Conservation (phyloP, 257 asterid genomes). For the Mitragyna speciosa region DNA sequence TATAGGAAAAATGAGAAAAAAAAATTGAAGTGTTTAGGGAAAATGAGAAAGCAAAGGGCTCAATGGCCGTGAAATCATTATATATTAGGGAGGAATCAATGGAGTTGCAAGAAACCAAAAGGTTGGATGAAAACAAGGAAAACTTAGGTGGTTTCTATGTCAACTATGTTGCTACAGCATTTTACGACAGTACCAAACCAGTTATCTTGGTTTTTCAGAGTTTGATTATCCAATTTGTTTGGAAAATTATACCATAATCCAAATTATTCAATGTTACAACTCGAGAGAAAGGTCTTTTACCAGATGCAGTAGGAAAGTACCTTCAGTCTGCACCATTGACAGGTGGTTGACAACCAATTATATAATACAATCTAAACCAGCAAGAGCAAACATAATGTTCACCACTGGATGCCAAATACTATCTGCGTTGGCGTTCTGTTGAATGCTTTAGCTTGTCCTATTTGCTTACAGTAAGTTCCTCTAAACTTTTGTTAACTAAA, state of each 20-base stretch:
- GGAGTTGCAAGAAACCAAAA: neutral
- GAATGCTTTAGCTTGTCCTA: neutral
- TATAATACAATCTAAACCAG: neutral
- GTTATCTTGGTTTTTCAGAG: slow-evolving; percentile 6
- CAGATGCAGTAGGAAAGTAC: neutral
- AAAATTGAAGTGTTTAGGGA: neutral
- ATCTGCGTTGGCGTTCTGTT: neutral
- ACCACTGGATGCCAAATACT: too few species aligned
- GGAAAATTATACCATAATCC: too few species aligned
- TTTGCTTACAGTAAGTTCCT: neutral
- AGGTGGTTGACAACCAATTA: neutral
- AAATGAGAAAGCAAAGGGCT: slow-evolving; percentile 8
- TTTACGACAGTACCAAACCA: slow-evolving; percentile 6
- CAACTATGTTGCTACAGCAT: slow-evolving; percentile 12
- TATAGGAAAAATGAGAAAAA: neutral
- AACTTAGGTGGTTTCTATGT: slow-evolving; percentile 13
- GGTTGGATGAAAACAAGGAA: slow-evolving; percentile 11
- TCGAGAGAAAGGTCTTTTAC: too few species aligned
- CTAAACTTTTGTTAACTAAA: neutral
- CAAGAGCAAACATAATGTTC: neutral
- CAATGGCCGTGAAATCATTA: neutral
- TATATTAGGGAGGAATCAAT: neutral
- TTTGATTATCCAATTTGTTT: neutral
- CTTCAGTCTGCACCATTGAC: neutral
- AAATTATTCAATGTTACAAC: neutral